phyloP scores from a whole-genome alignment of 169 alveolate genomes.

The Plasmodium cynomolgi region DNA sequence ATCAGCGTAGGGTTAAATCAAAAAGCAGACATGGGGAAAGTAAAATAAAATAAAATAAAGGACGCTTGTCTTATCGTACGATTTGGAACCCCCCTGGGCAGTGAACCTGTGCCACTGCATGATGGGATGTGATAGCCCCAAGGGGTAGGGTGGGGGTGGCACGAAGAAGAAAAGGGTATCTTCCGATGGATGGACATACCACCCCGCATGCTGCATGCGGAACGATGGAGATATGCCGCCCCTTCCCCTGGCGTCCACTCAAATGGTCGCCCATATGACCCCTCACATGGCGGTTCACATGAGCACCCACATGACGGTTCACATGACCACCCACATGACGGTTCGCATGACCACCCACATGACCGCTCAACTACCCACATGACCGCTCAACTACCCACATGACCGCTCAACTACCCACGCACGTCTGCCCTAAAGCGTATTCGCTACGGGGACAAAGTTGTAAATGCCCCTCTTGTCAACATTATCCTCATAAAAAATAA shows the following conservation, averaged over 20 bases:
- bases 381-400: too few species aligned
- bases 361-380: background rate
- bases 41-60: too few species aligned
- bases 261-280: background rate
- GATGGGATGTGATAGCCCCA: background rate
- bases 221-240: background rate
- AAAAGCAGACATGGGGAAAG: background rate
- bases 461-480: background rate
- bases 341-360: background rate
- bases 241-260: background rate
- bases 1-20: background rate
- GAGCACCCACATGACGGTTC: background rate
- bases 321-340: background rate
- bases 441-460: background rate
- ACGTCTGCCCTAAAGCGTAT: background rate
- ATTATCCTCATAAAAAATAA: constrained; percentile 9
- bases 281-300: too few species aligned
- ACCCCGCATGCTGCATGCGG: background rate
- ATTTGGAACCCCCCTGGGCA: background rate
- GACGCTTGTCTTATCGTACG: background rate
- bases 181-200: background rate
- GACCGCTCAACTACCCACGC: background rate
- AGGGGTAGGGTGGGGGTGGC: background rate
- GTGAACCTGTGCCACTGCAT: background rate
- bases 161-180: background rate